These are phyloP conservation scores for Musa schizocarpa DNA, from an alignment of 176 grass and related monocot genomes.

Conservation along the genomic window DNA sequence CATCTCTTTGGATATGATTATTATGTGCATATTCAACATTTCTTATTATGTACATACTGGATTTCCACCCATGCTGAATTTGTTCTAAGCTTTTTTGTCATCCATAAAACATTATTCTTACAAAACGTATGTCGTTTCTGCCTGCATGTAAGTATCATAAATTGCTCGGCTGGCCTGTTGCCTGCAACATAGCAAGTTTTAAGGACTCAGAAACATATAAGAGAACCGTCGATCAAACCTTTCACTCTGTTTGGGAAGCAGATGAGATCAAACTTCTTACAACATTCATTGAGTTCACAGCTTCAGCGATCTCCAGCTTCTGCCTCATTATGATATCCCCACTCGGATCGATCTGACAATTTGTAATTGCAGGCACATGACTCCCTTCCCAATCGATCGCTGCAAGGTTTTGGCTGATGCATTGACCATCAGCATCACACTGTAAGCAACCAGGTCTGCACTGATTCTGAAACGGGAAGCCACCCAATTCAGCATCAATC, in stretches of 20 bases:
- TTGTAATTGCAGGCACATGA: slow-evolving; percentile 23
- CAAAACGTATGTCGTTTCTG: neutral
- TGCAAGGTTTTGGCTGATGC: slow-evolving; percentile 2
- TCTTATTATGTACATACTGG: neutral
- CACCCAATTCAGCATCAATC: slow-evolving; percentile 55
- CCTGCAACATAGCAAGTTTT: no score
- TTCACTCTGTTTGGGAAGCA: slow-evolving; percentile 19
- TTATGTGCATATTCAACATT: neutral
- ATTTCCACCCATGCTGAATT: no score
- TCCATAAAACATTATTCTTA: no score
- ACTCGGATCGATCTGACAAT: slow-evolving; percentile 30
- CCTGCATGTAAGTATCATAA: neutral
- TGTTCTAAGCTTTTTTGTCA: no score
- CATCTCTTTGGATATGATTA: neutral
- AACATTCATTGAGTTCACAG: slow-evolving; percentile 30
- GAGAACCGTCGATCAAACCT: neutral
- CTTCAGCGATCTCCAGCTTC: slow-evolving; percentile 25
- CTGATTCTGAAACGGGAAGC: slow-evolving; percentile 33
- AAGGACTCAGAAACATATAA: neutral
- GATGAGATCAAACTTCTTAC: slow-evolving; percentile 30
- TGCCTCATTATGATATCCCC: slow-evolving; percentile 14
- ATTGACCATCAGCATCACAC: slow-evolving; percentile 10
- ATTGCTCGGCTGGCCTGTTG: neutral
- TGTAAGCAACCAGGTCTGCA: slow-evolving; percentile 21
- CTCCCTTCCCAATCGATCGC: slow-evolving; percentile 24